Percentiles rank a stretch among this genome's conserved stretches.
These are phyloP conservation scores for Geotrichum reessii DNA, from an alignment of 1,139 yeast species.

Conservation along the genomic window DNA sequence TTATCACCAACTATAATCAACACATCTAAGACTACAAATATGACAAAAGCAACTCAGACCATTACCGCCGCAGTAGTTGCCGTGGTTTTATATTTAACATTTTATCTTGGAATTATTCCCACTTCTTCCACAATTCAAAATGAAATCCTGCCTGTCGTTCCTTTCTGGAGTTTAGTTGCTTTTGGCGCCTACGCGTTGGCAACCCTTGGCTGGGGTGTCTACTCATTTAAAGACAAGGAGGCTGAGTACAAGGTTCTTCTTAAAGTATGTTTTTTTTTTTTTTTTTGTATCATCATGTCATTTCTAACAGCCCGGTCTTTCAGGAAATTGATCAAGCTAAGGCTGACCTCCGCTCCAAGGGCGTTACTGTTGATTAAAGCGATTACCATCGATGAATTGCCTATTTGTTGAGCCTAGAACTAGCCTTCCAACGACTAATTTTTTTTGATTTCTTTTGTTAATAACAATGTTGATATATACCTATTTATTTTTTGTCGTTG, in stretches of 20 bases:
- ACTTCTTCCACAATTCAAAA: conserved; percentile 45
- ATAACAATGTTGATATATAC: neutral
- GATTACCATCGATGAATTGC: neutral
- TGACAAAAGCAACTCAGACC: conserved; percentile 71
- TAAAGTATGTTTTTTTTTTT: conserved; percentile 28
- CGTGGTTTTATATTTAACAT: conserved; percentile 48
- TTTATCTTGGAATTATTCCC: conserved; percentile 53
- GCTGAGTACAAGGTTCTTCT: conserved; percentile 61
- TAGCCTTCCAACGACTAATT: neutral
- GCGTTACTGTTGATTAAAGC: conserved; percentile 47
- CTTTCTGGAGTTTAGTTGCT: conserved; percentile 66
- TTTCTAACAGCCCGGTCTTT: conserved; percentile 5
- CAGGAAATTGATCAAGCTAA: conserved; percentile 63
- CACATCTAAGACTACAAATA: too few relatives aligned
- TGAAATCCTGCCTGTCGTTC: conserved; percentile 61
- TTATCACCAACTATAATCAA: neutral
- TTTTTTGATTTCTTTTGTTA: conserved; percentile 1
- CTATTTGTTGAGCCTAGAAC: neutral
- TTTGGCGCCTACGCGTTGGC: conserved; percentile 69
- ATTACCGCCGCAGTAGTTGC: conserved; percentile 43
- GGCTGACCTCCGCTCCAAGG: conserved; percentile 51
- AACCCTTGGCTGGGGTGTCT: conserved; percentile 65
- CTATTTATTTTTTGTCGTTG: neutral
- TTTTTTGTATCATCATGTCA: neutral
- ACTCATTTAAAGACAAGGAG: conserved; percentile 68